phyloP scores from a whole-genome alignment of 2,329 filamentous ascomycete species.

The Neobulgaria alba region DNA sequence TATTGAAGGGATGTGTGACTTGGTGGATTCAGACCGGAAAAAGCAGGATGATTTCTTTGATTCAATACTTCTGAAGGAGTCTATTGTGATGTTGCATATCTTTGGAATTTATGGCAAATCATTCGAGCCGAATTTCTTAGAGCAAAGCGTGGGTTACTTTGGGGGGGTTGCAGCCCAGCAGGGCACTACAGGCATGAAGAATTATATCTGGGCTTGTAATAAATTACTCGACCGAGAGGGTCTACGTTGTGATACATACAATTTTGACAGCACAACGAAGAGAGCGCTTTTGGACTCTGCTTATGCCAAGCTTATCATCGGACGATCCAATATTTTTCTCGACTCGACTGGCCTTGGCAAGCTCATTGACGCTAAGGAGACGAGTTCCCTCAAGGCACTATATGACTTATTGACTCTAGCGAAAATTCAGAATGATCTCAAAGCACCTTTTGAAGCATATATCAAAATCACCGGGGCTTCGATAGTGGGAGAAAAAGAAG shows the following conservation, averaged over 20 bases:
- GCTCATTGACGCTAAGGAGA: slow-evolving; percentile 62
- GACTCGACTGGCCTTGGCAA: slow-evolving; percentile 59
- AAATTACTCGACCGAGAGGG: slow-evolving; percentile 64
- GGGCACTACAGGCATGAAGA: slow-evolving; percentile 54
- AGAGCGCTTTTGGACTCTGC: slow-evolving; percentile 65
- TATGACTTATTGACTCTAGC: slow-evolving; percentile 71
- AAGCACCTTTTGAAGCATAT: slow-evolving; percentile 67
- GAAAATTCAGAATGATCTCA: slow-evolving; percentile 60
- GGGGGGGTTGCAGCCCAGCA: slow-evolving; percentile 59
- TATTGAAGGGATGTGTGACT: slow-evolving; percentile 58
- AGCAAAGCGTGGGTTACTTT: slow-evolving; percentile 60
- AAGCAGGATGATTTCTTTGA: slow-evolving; percentile 48
- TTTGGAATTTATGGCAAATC: slow-evolving; percentile 68
- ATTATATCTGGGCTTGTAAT: slow-evolving; percentile 66
- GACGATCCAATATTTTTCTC: slow-evolving; percentile 58
- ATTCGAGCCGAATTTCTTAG: slow-evolving; percentile 72
- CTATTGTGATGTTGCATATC: slow-evolving; percentile 77
- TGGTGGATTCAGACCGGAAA: slow-evolving; percentile 65
- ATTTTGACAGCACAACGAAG: slow-evolving; percentile 76
- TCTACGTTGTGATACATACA: slow-evolving; percentile 68
- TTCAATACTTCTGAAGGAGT: slow-evolving; percentile 57
- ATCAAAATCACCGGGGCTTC: slow-evolving; percentile 64
- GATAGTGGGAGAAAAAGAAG: slow-evolving; percentile 73
- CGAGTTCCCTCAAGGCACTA: slow-evolving; percentile 62
- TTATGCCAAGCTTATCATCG: slow-evolving; percentile 62